Percentiles rank a stretch among this genome's conserved stretches.
Conservation (phyloP, 116 monocot genomes). For the Phalaenopsis hybrid region DNA sequence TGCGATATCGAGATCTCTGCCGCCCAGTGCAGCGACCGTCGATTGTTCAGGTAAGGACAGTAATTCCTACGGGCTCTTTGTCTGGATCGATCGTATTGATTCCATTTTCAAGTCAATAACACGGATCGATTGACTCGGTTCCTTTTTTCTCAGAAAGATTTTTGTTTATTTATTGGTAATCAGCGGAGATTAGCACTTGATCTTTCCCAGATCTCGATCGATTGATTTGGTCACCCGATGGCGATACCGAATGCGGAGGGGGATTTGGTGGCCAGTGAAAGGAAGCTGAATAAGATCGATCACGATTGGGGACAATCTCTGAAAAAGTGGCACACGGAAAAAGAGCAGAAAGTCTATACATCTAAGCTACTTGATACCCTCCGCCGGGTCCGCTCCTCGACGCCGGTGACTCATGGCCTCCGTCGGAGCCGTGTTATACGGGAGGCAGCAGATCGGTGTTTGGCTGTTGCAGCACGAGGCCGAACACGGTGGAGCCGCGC, state of each 20-base stretch:
- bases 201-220: conserved; percentile 1
- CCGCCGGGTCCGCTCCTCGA: conserved; percentile 11
- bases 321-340: conserved; percentile 34
- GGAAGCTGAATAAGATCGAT: conserved; percentile 25
- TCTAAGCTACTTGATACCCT: conserved; percentile 68
- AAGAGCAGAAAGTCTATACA: conserved; percentile 49
- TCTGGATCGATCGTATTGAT: conserved; percentile 1
- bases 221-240: not conserved
- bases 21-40: not conserved
- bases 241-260: conserved; percentile 10
- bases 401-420: conserved; percentile 19
- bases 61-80: not conserved
- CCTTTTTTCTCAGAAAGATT: not conserved
- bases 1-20: too few species aligned
- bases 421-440: conserved; percentile 51
- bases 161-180: not conserved
- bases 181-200: not conserved
- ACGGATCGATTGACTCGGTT: not conserved
- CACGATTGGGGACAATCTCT: not conserved
- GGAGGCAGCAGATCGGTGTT: conserved; percentile 37
- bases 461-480: conserved; percentile 15
- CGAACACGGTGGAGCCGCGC: conserved; percentile 71
- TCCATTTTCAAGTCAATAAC: not conserved
- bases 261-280: conserved; percentile 2
- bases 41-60: not conserved